Conservation (phyloP, 2,329 filamentous ascomycete species). For the Arachnomyces sp. region DNA sequence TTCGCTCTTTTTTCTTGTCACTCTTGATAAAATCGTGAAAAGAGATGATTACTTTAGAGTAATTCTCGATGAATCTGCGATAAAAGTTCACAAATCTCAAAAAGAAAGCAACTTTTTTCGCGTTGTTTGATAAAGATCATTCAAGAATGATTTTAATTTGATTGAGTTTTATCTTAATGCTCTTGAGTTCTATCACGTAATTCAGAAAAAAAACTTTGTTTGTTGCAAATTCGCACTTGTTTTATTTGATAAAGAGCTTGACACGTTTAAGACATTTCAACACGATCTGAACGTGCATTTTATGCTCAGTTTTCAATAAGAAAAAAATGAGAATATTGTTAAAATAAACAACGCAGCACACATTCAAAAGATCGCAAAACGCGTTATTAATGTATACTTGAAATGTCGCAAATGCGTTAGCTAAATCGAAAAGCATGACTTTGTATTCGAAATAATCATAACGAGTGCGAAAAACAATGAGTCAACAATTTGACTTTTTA, state of each 20-base stretch:
- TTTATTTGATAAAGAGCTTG: conserved; percentile 6
- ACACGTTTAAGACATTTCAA: conserved; percentile 3
- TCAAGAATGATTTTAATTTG: conserved; percentile 14
- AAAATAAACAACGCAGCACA: conserved; percentile 4
- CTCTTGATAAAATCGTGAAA: conserved; percentile 12
- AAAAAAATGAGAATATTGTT: conserved; percentile 7
- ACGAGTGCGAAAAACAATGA: conserved; percentile 7
- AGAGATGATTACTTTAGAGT: conserved; percentile 12
- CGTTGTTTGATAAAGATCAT: conserved; percentile 13
- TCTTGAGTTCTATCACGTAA: conserved; percentile 8
- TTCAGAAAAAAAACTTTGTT: conserved; percentile 10
- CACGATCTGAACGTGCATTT: conserved; percentile 5
- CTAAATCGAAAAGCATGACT: conserved; percentile 15
- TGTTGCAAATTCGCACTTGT: conserved; percentile 11
- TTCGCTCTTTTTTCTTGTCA: neutral
- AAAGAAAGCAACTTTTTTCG: too few relatives aligned
- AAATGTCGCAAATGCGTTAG: conserved; percentile 11
- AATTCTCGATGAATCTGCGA: conserved; percentile 21
- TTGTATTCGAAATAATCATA: conserved; percentile 15
- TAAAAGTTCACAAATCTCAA: conserved; percentile 26
- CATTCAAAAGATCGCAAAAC: conserved; percentile 10
- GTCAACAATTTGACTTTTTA: too few relatives aligned
- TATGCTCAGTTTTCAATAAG: conserved; percentile 1
- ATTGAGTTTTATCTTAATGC: conserved; percentile 14
- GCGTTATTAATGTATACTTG: conserved; percentile 14